Percentiles rank a stretch among this genome's conserved stretches.
These are phyloP conservation scores for Ganoderma boninense DNA, from an alignment of 1,284 basidiomycete genomes.

Conservation along the genomic window DNA sequence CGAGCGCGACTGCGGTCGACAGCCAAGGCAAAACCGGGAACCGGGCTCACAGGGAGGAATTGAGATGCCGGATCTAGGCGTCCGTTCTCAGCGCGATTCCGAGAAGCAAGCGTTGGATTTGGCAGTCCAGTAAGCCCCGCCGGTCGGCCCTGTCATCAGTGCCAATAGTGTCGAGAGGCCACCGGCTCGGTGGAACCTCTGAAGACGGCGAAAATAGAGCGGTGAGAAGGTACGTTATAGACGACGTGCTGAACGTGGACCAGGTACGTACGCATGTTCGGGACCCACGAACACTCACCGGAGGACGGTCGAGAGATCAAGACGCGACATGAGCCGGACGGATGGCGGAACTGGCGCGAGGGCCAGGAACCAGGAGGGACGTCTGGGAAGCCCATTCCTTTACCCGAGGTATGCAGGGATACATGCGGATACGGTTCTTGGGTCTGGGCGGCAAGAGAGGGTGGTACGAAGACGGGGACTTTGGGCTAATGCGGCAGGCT, in stretches of 20 bases:
- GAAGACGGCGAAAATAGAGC: neutral
- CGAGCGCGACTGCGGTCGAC: neutral
- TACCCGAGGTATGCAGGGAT: conserved; percentile 2
- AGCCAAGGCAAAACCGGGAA: neutral
- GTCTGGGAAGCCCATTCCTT: neutral
- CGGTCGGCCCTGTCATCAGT: neutral
- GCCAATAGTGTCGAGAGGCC: neutral
- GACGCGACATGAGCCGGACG: neutral
- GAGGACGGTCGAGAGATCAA: neutral
- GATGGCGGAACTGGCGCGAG: conserved; percentile 5
- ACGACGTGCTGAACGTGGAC: neutral
- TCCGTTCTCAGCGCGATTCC: conserved; percentile 1
- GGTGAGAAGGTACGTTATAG: neutral
- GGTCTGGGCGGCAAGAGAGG: conserved; percentile 23
- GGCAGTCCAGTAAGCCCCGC: neutral
- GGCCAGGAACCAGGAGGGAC: conserved; percentile 15
- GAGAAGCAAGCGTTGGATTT: neutral
- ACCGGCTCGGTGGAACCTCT: neutral
- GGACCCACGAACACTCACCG: neutral
- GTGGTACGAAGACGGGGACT: no score
- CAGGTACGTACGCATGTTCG: neutral
- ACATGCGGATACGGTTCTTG: conserved; percentile 47
- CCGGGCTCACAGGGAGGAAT: neutral
- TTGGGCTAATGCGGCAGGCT: neutral
- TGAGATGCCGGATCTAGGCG: neutral